Evolutionary conservation across 306 rosid species (phyloP).

Genomic region (Potentilla sterilis): DNA sequence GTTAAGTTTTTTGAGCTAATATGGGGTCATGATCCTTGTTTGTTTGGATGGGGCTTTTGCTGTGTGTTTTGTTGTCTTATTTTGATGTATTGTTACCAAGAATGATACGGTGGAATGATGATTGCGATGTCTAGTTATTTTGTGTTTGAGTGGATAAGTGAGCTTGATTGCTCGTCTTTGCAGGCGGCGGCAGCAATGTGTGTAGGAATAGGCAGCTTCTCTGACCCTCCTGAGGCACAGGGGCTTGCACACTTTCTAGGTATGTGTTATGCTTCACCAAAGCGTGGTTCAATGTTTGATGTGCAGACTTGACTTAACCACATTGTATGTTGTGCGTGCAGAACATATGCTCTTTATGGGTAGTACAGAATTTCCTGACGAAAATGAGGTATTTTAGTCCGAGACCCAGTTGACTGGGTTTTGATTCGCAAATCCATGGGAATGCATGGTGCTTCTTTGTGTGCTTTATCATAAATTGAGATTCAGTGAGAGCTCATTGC

Average conservation of each 20-base stretch:
- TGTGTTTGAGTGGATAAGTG: conserved; percentile 19
- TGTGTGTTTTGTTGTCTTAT: neutral
- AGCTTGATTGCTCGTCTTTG: conserved; percentile 15
- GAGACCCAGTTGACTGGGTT: neutral
- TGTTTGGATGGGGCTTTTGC: neutral
- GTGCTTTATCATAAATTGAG: neutral
- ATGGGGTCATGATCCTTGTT: neutral
- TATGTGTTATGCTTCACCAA: conserved; percentile 22
- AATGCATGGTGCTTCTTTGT: neutral
- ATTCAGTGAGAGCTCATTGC: neutral
- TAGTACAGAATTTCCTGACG: conserved; percentile 87
- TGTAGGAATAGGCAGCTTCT: conserved; percentile 92
- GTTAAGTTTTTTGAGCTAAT: neutral
- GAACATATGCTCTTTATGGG: conserved; percentile 99
- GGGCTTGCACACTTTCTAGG: conserved; percentile 97
- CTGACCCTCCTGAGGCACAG: conserved; percentile 87
- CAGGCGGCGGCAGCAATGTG: conserved; percentile 99
- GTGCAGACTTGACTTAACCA: neutral
- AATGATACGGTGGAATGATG: neutral
- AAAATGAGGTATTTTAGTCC: conserved; percentile 78
- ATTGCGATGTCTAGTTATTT: neutral
- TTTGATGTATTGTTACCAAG: neutral
- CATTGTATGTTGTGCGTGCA: conserved; percentile 47
- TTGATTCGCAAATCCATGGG: neutral
- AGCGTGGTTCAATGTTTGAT: neutral